These are phyloP conservation scores for Malassezia restricta DNA, from an alignment of 1,284 basidiomycete genomes.

Conservation along the genomic window DNA sequence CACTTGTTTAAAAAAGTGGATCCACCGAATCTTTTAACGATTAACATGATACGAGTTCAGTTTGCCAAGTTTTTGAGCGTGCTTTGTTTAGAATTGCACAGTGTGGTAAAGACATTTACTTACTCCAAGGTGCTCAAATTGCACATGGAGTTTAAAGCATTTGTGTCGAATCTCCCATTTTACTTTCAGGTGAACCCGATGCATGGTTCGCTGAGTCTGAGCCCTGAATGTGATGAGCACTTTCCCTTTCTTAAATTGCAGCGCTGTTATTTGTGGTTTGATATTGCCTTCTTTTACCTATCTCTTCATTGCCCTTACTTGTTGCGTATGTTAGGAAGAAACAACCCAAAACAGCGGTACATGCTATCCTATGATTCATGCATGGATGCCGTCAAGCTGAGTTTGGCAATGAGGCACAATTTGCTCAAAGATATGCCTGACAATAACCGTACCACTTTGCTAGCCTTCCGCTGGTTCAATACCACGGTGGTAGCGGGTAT, in stretches of 20 bases:
- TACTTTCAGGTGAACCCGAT: conserved; percentile 23
- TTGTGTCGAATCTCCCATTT: conserved; percentile 24
- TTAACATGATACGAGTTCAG: not conserved
- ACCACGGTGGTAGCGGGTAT: conserved; percentile 30
- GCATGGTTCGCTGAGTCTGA: conserved; percentile 18
- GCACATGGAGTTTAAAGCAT: conserved; percentile 20
- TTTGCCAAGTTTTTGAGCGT: conserved; percentile 2
- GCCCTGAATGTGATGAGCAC: conserved; percentile 24
- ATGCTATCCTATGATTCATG: conserved; percentile 26
- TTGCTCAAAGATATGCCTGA: conserved; percentile 20
- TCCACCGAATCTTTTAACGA: conserved; percentile 2
- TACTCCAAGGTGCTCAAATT: conserved; percentile 29
- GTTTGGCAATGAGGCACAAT: conserved; percentile 28
- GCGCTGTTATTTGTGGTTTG: conserved; percentile 32
- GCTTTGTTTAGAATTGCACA: conserved; percentile 16
- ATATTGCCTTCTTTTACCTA: conserved; percentile 30
- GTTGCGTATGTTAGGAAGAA: conserved; percentile 24
- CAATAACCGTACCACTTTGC: conserved; percentile 22
- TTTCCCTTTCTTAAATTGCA: conserved; percentile 32
- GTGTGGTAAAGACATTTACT: conserved; percentile 19
- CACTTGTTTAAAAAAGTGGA: not conserved
- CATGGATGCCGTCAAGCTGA: conserved; percentile 29
- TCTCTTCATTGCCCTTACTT: conserved; percentile 34
- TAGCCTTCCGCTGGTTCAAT: conserved; percentile 36
- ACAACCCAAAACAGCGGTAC: conserved; percentile 13